Base-by-base conservation (phyloP, 345 rosid species). In the Pistacia atlantica region DNA sequence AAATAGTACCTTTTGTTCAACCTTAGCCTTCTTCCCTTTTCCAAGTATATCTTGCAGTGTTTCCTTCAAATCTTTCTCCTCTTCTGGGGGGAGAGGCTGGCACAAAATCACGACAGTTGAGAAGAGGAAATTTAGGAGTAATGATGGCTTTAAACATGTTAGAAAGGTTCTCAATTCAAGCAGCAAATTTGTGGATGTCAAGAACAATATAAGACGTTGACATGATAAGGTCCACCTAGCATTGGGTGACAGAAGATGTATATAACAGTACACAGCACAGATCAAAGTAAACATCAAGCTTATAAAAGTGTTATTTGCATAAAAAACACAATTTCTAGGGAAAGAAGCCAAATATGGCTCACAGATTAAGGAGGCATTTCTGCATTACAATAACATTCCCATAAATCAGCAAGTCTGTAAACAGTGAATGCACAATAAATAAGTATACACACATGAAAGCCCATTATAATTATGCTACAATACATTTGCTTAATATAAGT, bases 61-160 rank as follows among this genome's bases (percentile, higher is more conserved):
- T 80, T 90, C 94, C 84, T 79, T 92, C 82, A 96, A 81, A 72
- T 96, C 97, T 80, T 85, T 91, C 87, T 96, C 98, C 81, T 96
- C 99, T 49, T 89, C 80, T 25, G 93, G 81, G 1, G 97, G 94
- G 31, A 96, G 89, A 11, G 97, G 95, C 99, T 95, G 91, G 75
- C 33, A 63, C 33, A 73, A 57, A 75, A 73, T 28, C 14, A 48
- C 10, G 62, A 67, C 65, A 73, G 38, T 57, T 62, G 73, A 49
- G 17, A 6, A 33, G 4, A 49, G 25, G 28, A 12, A 38, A 55
- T 7, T 67, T 51, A 38, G 31, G 1, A 45, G 55, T 12, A 28
- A 35, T 33, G 25, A 63, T 65, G 11, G 28, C 57, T 45, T 54
- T 14, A 62, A 65, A 11, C 54, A 20, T 20, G 13, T 38, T 42